Percentiles rank a stretch among this genome's conserved stretches.
Conservation (phyloP, 305 asterid species). For the Ajuga reptans region DNA sequence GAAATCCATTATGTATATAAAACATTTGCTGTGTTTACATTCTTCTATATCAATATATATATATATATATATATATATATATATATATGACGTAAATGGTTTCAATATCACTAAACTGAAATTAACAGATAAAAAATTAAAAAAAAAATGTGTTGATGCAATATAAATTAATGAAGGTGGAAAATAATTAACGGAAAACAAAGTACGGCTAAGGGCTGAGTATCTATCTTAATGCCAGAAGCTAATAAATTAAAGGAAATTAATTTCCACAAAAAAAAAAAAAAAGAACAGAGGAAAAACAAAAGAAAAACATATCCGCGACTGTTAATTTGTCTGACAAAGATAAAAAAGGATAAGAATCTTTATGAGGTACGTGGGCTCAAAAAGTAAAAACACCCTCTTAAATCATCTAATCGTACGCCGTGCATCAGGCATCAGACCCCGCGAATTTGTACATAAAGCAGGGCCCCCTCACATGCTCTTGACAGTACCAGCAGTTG, state of each 20-base stretch:
- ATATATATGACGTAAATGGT: background rate
- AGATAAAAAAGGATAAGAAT: conserved; percentile 28
- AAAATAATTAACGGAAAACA: background rate
- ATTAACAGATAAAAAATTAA: background rate
- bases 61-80: background rate
- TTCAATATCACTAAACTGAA: background rate
- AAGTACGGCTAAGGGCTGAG: background rate
- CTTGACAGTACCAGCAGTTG: conserved; percentile 27
- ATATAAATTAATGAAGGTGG: background rate
- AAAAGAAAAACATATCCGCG: background rate
- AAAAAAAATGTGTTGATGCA: too few species aligned
- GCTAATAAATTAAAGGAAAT: background rate
- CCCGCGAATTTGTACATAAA: conserved; percentile 19
- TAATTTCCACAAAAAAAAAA: background rate
- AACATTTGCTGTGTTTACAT: too few species aligned
- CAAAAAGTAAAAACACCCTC: conserved; percentile 29
- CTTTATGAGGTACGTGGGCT: conserved; percentile 35
- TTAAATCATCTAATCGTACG: conserved; percentile 30
- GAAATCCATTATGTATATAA: too few species aligned
- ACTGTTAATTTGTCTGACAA: conserved; percentile 17
- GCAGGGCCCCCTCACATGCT: conserved; percentile 32
- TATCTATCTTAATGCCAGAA: conserved; percentile 4
- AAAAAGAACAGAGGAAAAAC: too few species aligned
- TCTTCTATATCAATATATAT: background rate
- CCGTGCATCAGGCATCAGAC: conserved; percentile 28